These are phyloP conservation scores for Arthrinium puccinioides DNA, from an alignment of 2,329 filamentous ascomycete genomes.

Conservation along the genomic window DNA sequence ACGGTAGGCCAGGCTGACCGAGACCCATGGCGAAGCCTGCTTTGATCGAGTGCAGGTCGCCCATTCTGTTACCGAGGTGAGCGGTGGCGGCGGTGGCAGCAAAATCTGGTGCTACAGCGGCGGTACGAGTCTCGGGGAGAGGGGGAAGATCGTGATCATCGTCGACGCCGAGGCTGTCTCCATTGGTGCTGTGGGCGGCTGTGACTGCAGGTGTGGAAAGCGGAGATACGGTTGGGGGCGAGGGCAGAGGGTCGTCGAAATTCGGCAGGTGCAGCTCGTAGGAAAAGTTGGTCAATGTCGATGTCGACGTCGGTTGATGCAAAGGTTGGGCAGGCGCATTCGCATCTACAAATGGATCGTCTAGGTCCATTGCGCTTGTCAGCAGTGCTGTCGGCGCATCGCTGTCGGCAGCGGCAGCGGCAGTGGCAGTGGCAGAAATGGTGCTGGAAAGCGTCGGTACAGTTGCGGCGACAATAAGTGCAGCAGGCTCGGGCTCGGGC, in stretches of 20 bases:
- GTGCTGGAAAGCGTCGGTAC: slow-evolving; percentile 6
- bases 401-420: slow-evolving; percentile 5
- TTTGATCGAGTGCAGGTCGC: slow-evolving; percentile 1
- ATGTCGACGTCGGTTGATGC: neutral
- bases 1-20: slow-evolving; percentile 6
- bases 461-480: slow-evolving; percentile 5
- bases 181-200: slow-evolving; percentile 15
- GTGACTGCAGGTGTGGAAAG: slow-evolving; percentile 26
- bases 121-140: slow-evolving; percentile 9
- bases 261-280: slow-evolving; percentile 3
- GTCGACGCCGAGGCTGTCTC: slow-evolving; percentile 18
- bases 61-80: slow-evolving; percentile 1
- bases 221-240: slow-evolving; percentile 26
- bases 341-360: neutral
- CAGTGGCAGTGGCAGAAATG: neutral
- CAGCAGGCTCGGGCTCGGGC: slow-evolving; percentile 6
- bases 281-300: slow-evolving; percentile 1
- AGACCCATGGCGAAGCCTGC: neutral
- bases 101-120: neutral
- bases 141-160: slow-evolving; percentile 15
- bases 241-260: slow-evolving; percentile 16
- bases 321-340: neutral
- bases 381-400: neutral
- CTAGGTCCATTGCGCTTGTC: no score
- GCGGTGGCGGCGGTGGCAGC: slow-evolving; percentile 7